Evolutionary conservation across 2,329 filamentous ascomycete species (phyloP), one percentile per base, ranked within the genome.

Genomic region (Aureobasidium mangrovei): DNA sequence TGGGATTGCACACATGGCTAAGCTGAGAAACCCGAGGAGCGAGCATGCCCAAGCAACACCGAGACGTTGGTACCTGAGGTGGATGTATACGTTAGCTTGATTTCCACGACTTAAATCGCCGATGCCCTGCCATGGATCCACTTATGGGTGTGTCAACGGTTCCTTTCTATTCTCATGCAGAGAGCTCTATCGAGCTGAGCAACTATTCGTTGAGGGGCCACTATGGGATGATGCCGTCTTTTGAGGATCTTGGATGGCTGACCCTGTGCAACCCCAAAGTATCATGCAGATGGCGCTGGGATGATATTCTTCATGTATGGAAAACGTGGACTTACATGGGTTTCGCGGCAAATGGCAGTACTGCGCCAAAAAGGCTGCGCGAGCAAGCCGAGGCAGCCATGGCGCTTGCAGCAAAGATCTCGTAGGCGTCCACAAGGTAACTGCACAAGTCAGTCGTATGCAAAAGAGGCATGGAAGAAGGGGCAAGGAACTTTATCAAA

Each of bases 321-420:
- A 18, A 18, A 18, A 18, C 18, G 18, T 18, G 18, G 18, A 51
- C 47, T 41, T 51, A 91, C 83, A 91, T 71, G 0, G 74, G 72
- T 45, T 63, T 64, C 29, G 73, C 70, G 0, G 72, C 73, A 59
- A 76, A 76, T 7, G 74, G 74, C 26, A 76, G 52, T 2, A 73
- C 66, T 0, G 88, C 88, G 57, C 85, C 90, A 73, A 94, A 93
- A 24, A 78, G 75, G 59, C 84, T 89, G 52, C 91, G 79, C 55
- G 86, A 80, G 67, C 93, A 88, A 44, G 84, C 85, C 64, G 95
- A 93, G 42, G 89, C 88, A 9, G 90, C 88, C 68, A 95, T 76
- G 3, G 89, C 88, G 56, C 79, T 83, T 44, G 86, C 86, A 28
- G 86, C 85, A 66, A 87, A 89, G 28, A 81, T 69, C 53, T 85